Evolutionary conservation across 352 stramenopile species (phyloP), one percentile per base, ranked within the genome.

Genomic region (Pythium rishiriense): DNA sequence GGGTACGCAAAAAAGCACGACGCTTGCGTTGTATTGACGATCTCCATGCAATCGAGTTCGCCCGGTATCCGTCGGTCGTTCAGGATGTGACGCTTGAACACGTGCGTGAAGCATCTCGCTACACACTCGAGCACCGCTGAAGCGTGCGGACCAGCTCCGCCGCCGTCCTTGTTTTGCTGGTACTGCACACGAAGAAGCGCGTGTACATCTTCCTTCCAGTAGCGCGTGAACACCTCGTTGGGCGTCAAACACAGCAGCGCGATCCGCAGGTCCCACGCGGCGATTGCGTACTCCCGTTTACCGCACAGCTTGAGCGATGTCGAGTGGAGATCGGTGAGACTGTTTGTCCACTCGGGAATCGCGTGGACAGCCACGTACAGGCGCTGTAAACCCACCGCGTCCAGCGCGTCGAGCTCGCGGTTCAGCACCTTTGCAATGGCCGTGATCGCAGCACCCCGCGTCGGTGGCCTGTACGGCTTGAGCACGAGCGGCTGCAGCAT

Each of bases 11-110:
- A 92, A 61, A 90, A 94, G 10, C 64, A 87, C 85, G 80, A 94
- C 26, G 83, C 82, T 45, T 94, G 85, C 3, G 75, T 85, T 4
- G 78, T 87, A 70, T 94, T 94, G 72, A 94, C 84, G 57, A 88
- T 83, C 58, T 91, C 83, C 82, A 92, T 90, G 58, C 80, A 87
- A 47, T 94, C 83, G 0, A 69, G 63, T 19, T 88, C 81, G 1
- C 68, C 74, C 0, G 82, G 79, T 33, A 82, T 25, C 24, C 70
- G 66, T 47, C 73, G 54, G 41, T 84, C 66, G 35, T 55, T 58
- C 12, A 85, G 51, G 10, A 84, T 75, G 29, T 90, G 72, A 0
- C 81, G 83, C 26, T 78, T 68, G 43, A 91, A 52, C 33, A 81
- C 39, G 33, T 84, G 71, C 3, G 52, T 62, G 33, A 79, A 83